phyloP scores from a whole-genome alignment of 148 eudicot species.

The Arbutus unedo region DNA sequence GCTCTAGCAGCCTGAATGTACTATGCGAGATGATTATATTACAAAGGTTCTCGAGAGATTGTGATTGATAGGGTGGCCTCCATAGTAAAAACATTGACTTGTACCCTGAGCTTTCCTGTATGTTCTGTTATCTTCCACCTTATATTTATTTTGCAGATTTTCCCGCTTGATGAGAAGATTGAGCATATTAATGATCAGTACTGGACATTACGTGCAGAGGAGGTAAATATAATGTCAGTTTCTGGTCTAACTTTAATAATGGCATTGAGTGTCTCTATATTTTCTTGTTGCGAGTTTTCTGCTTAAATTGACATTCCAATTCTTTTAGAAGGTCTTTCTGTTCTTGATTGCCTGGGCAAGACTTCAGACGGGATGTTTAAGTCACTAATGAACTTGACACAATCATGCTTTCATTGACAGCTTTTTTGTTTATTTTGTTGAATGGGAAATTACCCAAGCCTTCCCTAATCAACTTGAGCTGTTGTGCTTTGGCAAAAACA shows the following conservation, averaged over 20 bases:
- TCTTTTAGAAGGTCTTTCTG: neutral
- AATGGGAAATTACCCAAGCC: neutral
- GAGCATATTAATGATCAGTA: slow-evolving; percentile 26
- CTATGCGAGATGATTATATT: neutral
- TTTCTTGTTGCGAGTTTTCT: neutral
- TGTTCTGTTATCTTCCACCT: neutral
- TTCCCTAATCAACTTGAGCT: neutral
- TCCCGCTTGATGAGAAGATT: slow-evolving; percentile 24
- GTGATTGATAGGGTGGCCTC: neutral
- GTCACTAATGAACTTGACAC: neutral
- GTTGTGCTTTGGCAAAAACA: neutral
- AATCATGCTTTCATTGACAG: neutral
- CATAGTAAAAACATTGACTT: neutral
- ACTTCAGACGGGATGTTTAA: slow-evolving; percentile 3
- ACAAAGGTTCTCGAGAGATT: neutral
- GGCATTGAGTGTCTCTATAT: neutral
- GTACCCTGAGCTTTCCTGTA: neutral
- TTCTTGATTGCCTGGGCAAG: neutral
- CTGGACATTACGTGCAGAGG: slow-evolving; percentile 28
- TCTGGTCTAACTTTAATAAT: neutral
- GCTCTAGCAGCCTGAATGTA: neutral
- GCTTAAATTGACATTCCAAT: neutral
- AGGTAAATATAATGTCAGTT: slow-evolving; percentile 6
- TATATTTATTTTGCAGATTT: slow-evolving; percentile 18
- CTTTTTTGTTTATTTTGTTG: neutral